These are phyloP conservation scores for Ehretia macrophylla DNA, from an alignment of 257 asterid species.

Conservation along the genomic window DNA sequence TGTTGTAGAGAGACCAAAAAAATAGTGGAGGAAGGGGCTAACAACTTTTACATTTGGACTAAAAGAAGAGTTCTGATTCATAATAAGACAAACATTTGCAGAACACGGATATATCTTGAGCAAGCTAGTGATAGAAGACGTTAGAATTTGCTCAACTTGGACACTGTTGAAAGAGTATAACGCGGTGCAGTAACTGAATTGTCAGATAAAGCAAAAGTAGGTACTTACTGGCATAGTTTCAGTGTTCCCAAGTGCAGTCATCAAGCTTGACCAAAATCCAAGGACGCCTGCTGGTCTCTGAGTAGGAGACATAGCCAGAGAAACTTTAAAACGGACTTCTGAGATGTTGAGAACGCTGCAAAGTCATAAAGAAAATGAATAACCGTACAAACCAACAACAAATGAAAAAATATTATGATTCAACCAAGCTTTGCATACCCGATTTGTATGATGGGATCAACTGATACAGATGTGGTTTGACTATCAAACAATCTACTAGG, in stretches of 20 bases:
- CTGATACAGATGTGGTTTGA: conserved; percentile 82
- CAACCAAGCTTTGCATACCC: conserved; percentile 47
- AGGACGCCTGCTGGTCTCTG: conserved; percentile 99
- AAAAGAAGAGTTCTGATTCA: no score
- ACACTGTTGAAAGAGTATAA: no score
- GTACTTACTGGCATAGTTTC: conserved; percentile 96
- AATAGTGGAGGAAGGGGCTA: no score
- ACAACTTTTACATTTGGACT: no score
- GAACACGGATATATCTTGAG: no score
- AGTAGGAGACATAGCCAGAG: conserved; percentile 99
- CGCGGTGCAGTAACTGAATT: conserved; percentile 1
- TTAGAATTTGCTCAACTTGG: no score
- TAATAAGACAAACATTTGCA: no score
- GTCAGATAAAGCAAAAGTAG: conserved; percentile 13
- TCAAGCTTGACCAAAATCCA: conserved; percentile 99
- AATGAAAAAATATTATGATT: conserved; percentile 9
- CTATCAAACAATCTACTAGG: conserved; percentile 49
- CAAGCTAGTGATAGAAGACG: no score
- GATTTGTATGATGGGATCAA: conserved; percentile 91
- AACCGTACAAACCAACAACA: conserved; percentile 16
- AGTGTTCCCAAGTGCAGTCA: conserved; percentile 99
- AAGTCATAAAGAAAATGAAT: conserved; percentile 19
- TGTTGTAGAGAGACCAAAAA: no score
- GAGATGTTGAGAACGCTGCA: conserved; percentile 89
- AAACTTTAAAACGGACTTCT: conserved; percentile 87